Evolutionary conservation across 352 stramenopile genomes (phyloP).

Genomic region (Aphanomyces invadans): DNA sequence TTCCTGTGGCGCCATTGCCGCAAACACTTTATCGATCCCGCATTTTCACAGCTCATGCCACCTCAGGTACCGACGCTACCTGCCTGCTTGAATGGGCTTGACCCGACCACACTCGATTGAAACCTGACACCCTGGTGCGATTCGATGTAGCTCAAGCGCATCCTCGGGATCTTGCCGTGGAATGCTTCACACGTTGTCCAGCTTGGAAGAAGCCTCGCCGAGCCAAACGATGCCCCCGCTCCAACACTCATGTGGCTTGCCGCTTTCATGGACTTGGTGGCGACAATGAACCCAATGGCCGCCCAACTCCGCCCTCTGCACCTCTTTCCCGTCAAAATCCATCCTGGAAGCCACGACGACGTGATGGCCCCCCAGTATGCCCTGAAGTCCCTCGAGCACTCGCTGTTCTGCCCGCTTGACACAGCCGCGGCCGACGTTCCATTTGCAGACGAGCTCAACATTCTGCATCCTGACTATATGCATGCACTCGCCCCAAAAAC

Average conservation of each 20-base stretch:
- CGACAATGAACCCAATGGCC: neutral
- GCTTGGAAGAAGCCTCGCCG: too few species aligned
- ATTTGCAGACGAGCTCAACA: neutral
- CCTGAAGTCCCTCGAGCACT: neutral
- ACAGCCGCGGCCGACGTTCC: neutral
- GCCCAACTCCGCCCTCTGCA: neutral
- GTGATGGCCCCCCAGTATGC: neutral
- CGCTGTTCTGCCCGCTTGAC: neutral
- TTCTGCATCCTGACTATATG: neutral
- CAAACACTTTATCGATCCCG: constrained; percentile 4
- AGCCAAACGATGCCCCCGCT: too few species aligned
- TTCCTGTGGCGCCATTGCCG: neutral
- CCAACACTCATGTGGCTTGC: neutral
- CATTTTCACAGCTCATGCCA: neutral
- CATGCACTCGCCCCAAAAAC: neutral
- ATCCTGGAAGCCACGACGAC: neutral
- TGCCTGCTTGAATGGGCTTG: too few species aligned
- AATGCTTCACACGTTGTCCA: constrained; percentile 12
- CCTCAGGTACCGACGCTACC: constrained; percentile 4
- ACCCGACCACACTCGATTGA: too few species aligned
- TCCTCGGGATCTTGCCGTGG: constrained; percentile 10
- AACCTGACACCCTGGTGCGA: too few species aligned
- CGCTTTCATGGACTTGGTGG: neutral
- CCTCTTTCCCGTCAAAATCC: constrained; percentile 3
- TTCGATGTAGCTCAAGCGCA: constrained; percentile 9